Evolutionary conservation across 1,284 basidiomycete genomes (phyloP), one percentile per base, ranked within the genome.

Genomic region (Leccinum fallax): DNA sequence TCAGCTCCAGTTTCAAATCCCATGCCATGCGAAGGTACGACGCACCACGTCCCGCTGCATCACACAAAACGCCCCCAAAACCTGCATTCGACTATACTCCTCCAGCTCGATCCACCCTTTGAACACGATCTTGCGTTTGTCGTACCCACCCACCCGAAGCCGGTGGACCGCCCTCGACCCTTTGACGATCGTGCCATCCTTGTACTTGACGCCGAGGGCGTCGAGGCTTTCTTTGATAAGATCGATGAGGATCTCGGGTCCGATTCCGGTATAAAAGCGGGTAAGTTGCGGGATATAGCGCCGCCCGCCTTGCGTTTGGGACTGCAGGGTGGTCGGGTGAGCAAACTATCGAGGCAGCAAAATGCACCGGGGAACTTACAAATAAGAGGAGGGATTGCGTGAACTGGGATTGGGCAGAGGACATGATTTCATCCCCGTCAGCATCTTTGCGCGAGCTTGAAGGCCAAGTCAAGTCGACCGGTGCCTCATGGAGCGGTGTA

Each of bases 31-130:
- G 2, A 4, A n/a, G 24, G 9, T 15, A 24, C 21, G 46, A 77
- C 82, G 26, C 64, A 87, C 87, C 75, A 81, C 79, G 67, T 90
- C 87, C 61, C 88, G 78, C 61, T 80, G 77, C 85, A 92, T 86
- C 5, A 89, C 74, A 63, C 85, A 85, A 71, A 89, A 90, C 54
- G 85, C 85, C 1, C 87, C 85, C 5, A 80, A 77, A 4, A 70
- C 67, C 1, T 78, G 80, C 16, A 71, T 69, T 65, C 80, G 78
- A 36, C 63, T 74, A 66, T 88, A 90, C 32, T 73, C 69, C 69
- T 92, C 89, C 15, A 91, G 76, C 58, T 84, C 82, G 4, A 92
- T 80, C 84, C 86, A 89, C 3, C 90, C 89, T 66, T 88, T 89
- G 76, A 85, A 89, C 67, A 79, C 69, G 63, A 86, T 78, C 67